phyloP scores from a whole-genome alignment of 768 basidiomycete genomes.

The Strobilomyces echinocephalus region DNA sequence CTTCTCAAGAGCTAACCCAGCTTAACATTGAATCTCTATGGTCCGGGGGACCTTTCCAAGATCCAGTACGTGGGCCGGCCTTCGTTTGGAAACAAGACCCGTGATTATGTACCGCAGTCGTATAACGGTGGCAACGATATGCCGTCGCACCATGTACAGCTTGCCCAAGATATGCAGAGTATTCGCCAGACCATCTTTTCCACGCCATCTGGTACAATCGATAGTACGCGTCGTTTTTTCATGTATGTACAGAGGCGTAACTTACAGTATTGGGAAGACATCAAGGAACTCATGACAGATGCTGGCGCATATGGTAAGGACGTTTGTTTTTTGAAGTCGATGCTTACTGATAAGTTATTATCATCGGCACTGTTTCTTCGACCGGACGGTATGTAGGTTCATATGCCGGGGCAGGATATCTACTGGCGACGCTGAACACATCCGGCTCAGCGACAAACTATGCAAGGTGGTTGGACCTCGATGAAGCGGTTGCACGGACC shows the following conservation, averaged over 20 bases:
- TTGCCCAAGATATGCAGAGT: constrained; percentile 45
- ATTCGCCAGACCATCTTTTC: constrained; percentile 56
- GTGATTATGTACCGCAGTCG: constrained; percentile 24
- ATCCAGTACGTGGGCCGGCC: constrained; percentile 41
- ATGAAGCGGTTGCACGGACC: constrained; percentile 53
- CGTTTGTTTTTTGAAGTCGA: neutral
- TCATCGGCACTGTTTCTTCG: constrained; percentile 1
- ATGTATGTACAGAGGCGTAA: neutral
- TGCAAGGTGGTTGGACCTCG: constrained; percentile 66
- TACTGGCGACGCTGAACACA: constrained; percentile 46
- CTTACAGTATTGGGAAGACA: constrained; percentile 35
- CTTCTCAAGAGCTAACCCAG: constrained; percentile 53
- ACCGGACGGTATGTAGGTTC: constrained; percentile 47
- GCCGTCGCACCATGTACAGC: constrained; percentile 38
- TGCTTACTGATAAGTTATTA: neutral
- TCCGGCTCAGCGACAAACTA: constrained; percentile 40
- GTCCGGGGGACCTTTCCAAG: constrained; percentile 69
- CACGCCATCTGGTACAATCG: constrained; percentile 54
- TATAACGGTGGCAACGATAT: constrained; percentile 72
- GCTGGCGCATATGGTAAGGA: constrained; percentile 56
- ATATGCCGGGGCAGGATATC: constrained; percentile 60
- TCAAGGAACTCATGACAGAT: constrained; percentile 48
- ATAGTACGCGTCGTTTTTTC: constrained; percentile 34
- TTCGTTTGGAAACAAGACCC: neutral
- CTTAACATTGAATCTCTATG: constrained; percentile 76